Conservation (phyloP, 805 yeast genomes). For the Zygosaccharomyces kombuchaensis region DNA sequence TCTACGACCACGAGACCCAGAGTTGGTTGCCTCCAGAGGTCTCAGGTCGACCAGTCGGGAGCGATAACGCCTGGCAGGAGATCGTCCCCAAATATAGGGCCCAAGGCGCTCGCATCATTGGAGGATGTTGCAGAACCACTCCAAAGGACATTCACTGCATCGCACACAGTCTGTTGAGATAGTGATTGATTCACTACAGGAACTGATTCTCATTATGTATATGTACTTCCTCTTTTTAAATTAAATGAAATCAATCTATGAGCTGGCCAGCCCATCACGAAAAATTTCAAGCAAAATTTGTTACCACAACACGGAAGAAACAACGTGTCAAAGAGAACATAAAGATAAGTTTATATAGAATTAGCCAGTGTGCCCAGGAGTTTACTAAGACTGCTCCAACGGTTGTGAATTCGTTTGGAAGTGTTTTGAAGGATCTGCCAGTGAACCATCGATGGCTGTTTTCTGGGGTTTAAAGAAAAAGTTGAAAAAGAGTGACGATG, state of each 20-base stretch:
- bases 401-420: background rate
- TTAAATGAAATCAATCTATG: background rate
- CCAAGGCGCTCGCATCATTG: slow-evolving; percentile 48
- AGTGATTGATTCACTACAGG: background rate
- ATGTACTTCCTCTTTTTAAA: background rate
- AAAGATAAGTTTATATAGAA: background rate
- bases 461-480: slow-evolving; percentile 10
- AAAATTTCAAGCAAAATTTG: slow-evolving; percentile 4
- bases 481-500: slow-evolving; percentile 12
- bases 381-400: background rate
- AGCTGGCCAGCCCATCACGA: slow-evolving; percentile 8
- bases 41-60: slow-evolving; percentile 36
- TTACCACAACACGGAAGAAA: slow-evolving; percentile 9
- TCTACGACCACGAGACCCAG: slow-evolving; percentile 47
- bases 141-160: slow-evolving; percentile 39
- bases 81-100: slow-evolving; percentile 35
- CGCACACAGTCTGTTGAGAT: slow-evolving; percentile 5
- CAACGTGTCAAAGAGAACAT: slow-evolving; percentile 8
- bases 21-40: slow-evolving; percentile 37
- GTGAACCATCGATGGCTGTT: slow-evolving; percentile 6
- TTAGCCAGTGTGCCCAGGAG: background rate
- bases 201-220: background rate
- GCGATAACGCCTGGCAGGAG: slow-evolving; percentile 8
- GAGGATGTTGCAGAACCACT: slow-evolving; percentile 74
- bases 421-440: background rate